Evolutionary conservation across 345 rosid genomes (phyloP).

Genomic region (Camelina neglecta): DNA sequence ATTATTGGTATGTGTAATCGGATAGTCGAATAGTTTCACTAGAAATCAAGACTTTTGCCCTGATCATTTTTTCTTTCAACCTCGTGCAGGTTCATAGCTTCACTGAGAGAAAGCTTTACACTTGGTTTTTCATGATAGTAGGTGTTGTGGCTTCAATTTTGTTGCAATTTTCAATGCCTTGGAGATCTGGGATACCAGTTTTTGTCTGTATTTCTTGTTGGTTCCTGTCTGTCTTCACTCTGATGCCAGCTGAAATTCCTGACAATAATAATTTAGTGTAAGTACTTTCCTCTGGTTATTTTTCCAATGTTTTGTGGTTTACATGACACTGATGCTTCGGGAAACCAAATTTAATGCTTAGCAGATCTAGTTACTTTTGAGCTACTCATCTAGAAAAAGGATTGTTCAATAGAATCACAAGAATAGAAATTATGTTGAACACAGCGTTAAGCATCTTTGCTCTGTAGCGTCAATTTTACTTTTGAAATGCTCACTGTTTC

Average conservation of each 20-base stretch:
- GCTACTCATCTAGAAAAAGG: constrained; percentile 10
- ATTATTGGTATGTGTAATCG: constrained; percentile 65
- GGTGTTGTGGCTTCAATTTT: constrained; percentile 64
- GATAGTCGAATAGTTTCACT: constrained; percentile 8
- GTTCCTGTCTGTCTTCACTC: constrained; percentile 81
- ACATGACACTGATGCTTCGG: background rate
- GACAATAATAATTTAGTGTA: constrained; percentile 90
- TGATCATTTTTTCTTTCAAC: constrained; percentile 38
- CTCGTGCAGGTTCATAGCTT: constrained; percentile 88
- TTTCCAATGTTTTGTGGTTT: constrained; percentile 23
- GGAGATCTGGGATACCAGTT: constrained; percentile 80
- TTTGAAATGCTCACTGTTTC: constrained; percentile 35
- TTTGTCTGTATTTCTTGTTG: constrained; percentile 79
- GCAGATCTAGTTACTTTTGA: constrained; percentile 20
- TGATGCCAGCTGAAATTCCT: constrained; percentile 98
- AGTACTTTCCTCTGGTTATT: constrained; percentile 39
- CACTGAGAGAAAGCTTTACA: constrained; percentile 90
- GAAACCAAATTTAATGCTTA: constrained; percentile 15
- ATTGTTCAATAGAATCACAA: background rate
- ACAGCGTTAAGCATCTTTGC: constrained; percentile 27
- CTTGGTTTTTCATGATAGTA: constrained; percentile 76
- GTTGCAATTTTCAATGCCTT: constrained; percentile 66
- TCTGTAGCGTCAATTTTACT: constrained; percentile 20
- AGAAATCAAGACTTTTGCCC: constrained; percentile 20
- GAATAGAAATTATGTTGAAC: background rate